Evolutionary conservation across 768 basidiomycete genomes (phyloP), one percentile per base, ranked within the genome.

Genomic region (Phylloporus arenicola): DNA sequence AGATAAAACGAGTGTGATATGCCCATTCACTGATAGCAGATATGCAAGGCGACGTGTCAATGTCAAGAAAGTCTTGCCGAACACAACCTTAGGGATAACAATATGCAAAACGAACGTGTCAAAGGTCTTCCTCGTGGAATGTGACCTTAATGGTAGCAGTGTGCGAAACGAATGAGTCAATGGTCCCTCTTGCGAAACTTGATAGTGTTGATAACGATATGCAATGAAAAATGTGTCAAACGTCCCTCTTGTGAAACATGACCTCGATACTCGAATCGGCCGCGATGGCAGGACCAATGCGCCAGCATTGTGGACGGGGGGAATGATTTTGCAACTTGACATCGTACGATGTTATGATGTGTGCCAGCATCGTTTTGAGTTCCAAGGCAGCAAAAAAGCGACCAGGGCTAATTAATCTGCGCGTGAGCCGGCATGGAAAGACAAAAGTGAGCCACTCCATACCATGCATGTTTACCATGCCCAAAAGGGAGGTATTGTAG

Each of bases 401-500:
- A 30, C 51, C 54, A 24, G 51, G 54, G 13, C 54, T 55, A 29
- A 13, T 3, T 4, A 27, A n/a, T 14, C n/a, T n/a, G 13, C 17
- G 29, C 43, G 11, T 44, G 41, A n/a, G 43, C 19, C 27, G 5
- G 31, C 25, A 22, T 16, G 4, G 1, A 31, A 6, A 16, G 20
- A 13, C 10, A 31, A 19, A 4, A 34, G 11, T 4, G 4, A 25
- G 10, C 17, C 10, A 3, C 5, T 39, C 13, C 51, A 12, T 54
- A 56, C 55, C 55, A 56, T 8, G 68, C 19, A 51, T 58, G 47
- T 58, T 43, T 60, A 35, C 64, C 60, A 17, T 59, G 56, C 10
- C 75, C 75, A 55, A 76, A 77, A 1, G 65, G 52, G 13, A 75
- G 47, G 45, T 63, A 75, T 14, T 53, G 60, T 39, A 35, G 65